Evolutionary conservation across 2,329 filamentous ascomycete species (phyloP).

Genomic region (Fusarium aywerte): DNA sequence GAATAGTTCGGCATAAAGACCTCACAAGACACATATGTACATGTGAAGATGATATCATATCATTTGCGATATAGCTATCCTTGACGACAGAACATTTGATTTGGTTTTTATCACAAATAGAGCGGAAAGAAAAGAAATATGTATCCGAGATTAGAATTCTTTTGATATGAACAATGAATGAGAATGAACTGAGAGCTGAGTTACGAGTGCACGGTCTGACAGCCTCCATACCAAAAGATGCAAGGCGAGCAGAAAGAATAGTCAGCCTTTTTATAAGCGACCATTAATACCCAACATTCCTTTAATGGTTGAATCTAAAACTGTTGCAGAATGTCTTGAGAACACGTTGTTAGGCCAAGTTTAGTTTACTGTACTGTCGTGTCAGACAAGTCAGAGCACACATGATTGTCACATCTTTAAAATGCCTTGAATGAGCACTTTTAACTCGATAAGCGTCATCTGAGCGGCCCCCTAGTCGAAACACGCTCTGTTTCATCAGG

Average conservation of each 20-base stretch:
- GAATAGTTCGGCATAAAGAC: neutral
- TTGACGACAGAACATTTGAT: neutral
- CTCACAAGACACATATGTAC: neutral
- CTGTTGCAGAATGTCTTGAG: neutral
- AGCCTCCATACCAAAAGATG: constrained; percentile 5
- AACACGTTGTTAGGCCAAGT: constrained; percentile 1
- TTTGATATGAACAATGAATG: neutral
- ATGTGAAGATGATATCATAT: neutral
- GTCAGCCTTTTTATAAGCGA: neutral
- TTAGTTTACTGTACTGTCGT: neutral
- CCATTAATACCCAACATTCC: neutral
- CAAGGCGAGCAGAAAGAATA: neutral
- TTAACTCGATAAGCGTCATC: constrained; percentile 37
- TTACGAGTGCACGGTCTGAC: neutral
- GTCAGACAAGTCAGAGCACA: constrained; percentile 1
- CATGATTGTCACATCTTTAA: constrained; percentile 5
- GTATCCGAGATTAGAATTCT: constrained; percentile 13
- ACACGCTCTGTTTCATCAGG: constrained; percentile 46
- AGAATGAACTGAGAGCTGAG: neutral
- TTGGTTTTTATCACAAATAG: neutral
- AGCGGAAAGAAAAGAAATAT: neutral
- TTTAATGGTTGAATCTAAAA: neutral
- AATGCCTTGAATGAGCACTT: constrained; percentile 11
- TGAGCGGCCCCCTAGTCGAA: constrained; percentile 43
- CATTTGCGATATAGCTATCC: neutral